Conservation (phyloP, 2,329 filamentous ascomycete genomes). For the Coniosporium tulheliwenetii region DNA sequence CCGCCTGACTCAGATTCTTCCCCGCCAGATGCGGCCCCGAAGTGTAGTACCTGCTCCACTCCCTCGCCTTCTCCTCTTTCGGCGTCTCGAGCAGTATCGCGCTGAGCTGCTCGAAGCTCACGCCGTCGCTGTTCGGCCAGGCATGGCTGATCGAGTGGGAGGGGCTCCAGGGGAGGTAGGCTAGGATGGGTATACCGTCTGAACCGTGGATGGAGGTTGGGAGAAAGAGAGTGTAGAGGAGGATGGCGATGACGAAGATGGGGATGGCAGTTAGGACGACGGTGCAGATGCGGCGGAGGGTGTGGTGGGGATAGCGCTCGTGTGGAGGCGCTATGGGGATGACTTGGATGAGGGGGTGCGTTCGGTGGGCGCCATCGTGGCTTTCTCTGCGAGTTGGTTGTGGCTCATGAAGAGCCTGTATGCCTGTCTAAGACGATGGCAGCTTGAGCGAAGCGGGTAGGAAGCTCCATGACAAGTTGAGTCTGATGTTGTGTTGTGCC, state of each 20-base stretch:
- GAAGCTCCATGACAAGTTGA: too few relatives aligned
- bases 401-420: too few relatives aligned
- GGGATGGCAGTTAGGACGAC: slow-evolving; percentile 30
- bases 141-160: slow-evolving; percentile 10
- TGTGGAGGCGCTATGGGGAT: slow-evolving; percentile 39
- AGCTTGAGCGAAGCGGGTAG: too few relatives aligned
- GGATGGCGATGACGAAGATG: slow-evolving; percentile 19
- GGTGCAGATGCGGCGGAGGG: slow-evolving; percentile 50
- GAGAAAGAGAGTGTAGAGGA: slow-evolving; percentile 22
- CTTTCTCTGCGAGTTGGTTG: too few relatives aligned
- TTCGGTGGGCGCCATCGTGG: slow-evolving; percentile 34
- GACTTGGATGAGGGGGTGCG: slow-evolving; percentile 52
- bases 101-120: slow-evolving; percentile 39
- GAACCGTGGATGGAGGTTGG: slow-evolving; percentile 13
- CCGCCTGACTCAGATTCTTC: slow-evolving; percentile 34
- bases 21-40: slow-evolving; percentile 34
- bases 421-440: too few relatives aligned
- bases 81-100: slow-evolving; percentile 39
- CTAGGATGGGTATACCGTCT: slow-evolving; percentile 5
- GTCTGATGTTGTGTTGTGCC: too few relatives aligned
- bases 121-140: slow-evolving; percentile 28
- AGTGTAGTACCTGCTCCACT: slow-evolving; percentile 36
- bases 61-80: slow-evolving; percentile 31
- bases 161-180: slow-evolving; percentile 2
- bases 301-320: slow-evolving; percentile 42